Percentiles rank a stretch among this genome's conserved stretches.
These are phyloP conservation scores for Trichomonascaceae sp. DNA, from an alignment of 1,139 yeast species.

Conservation along the genomic window DNA sequence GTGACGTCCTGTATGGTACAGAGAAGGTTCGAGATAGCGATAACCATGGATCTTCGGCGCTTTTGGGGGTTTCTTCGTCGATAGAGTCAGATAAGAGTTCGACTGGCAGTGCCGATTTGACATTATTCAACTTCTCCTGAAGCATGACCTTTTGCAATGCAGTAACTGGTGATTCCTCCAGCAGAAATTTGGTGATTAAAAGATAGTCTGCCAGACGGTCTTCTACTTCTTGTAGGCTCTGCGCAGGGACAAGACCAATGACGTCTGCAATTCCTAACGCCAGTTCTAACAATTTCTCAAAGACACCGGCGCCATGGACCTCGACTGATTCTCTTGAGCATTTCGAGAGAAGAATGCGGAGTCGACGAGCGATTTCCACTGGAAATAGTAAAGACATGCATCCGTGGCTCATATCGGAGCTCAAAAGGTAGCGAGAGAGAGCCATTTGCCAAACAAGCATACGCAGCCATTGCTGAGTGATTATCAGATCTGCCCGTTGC, in stretches of 20 bases:
- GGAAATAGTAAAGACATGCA: conserved; percentile 15
- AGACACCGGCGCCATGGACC: conserved; percentile 17
- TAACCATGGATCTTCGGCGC: conserved; percentile 11
- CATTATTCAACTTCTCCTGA: conserved; percentile 13
- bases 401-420: conserved; percentile 12
- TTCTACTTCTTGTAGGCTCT: conserved; percentile 6
- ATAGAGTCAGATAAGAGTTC: neutral
- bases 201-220: conserved; percentile 16
- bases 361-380: conserved; percentile 17
- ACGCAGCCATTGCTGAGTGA: conserved; percentile 21
- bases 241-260: conserved; percentile 15
- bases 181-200: conserved; percentile 18
- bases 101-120: neutral
- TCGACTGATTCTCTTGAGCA: conserved; percentile 14
- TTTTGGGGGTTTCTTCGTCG: neutral
- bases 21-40: conserved; percentile 8
- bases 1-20: neutral
- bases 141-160: conserved; percentile 13
- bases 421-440: conserved; percentile 17
- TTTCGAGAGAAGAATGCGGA: conserved; percentile 12
- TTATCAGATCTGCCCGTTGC: conserved; percentile 19
- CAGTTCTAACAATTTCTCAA: conserved; percentile 18
- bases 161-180: conserved; percentile 14
- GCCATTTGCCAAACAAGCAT: conserved; percentile 23
- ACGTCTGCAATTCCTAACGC: conserved; percentile 19